These are phyloP conservation scores for Penicillium sp. DNA, from an alignment of 2,329 filamentous ascomycete species.

Conservation along the genomic window DNA sequence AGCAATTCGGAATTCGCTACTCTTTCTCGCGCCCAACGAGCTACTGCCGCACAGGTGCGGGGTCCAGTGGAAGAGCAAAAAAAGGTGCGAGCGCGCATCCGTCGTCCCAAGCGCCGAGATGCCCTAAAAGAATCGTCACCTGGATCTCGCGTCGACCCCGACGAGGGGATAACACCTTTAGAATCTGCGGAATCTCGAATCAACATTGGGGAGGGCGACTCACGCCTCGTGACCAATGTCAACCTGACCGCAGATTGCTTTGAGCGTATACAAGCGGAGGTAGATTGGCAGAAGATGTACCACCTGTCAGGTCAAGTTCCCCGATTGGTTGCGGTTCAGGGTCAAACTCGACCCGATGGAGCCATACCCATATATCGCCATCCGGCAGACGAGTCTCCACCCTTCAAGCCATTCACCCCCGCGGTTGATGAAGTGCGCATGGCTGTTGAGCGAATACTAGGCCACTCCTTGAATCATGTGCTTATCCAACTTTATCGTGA, in stretches of 20 bases:
- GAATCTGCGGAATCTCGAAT: background rate
- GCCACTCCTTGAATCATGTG: conserved; percentile 83
- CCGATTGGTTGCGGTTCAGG: conserved; percentile 86
- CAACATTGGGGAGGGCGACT: conserved; percentile 75
- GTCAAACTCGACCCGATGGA: conserved; percentile 64
- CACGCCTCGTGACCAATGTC: conserved; percentile 67
- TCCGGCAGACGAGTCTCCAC: conserved; percentile 82
- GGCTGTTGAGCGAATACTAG: conserved; percentile 68
- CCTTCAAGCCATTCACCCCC: conserved; percentile 71
- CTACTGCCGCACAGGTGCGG: conserved; percentile 6
- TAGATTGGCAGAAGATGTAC: conserved; percentile 87
- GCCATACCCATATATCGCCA: conserved; percentile 87
- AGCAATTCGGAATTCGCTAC: conserved; percentile 20
- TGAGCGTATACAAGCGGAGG: conserved; percentile 67
- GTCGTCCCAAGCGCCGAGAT: conserved; percentile 27
- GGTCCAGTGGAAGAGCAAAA: conserved; percentile 17
- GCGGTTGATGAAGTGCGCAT: conserved; percentile 67
- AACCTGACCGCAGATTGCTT: conserved; percentile 64
- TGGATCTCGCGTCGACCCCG: background rate
- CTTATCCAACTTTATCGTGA: conserved; percentile 91
- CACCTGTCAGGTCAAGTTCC: conserved; percentile 91
- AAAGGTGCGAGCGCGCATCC: conserved; percentile 25
- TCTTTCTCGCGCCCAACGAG: conserved; percentile 11
- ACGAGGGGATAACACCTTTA: background rate
- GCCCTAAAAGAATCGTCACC: conserved; percentile 10